Percentiles rank a stretch among this genome's conserved stretches.
phyloP scores from a whole-genome alignment of 2,329 filamentous ascomycete species.

The Colletotrichum brevisporum region DNA sequence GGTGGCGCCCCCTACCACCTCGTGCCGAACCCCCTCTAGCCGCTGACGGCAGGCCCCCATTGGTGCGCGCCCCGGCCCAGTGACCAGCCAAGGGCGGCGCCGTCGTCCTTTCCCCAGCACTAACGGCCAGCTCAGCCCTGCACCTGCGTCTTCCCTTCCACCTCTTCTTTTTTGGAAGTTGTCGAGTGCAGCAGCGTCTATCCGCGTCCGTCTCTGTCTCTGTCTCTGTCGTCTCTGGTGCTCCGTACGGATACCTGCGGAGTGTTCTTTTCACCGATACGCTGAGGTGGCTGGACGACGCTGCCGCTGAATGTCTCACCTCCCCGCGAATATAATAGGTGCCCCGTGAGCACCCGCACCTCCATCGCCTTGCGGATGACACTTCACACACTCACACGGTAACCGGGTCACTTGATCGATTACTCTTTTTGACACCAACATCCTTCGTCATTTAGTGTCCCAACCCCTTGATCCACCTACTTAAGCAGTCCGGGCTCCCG shows the following conservation, averaged over 20 bases:
- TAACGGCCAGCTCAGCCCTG: slow-evolving; percentile 35
- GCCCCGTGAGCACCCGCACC: slow-evolving; percentile 36
- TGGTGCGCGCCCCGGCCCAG: slow-evolving; percentile 35
- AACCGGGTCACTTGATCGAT: slow-evolving; percentile 36
- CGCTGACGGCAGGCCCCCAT: slow-evolving; percentile 24
- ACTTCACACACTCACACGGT: slow-evolving; percentile 5
- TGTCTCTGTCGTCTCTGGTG: too few species aligned
- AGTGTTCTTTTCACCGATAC: too few species aligned
- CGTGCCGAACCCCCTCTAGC: slow-evolving; percentile 12
- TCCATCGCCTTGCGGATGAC: slow-evolving; percentile 13
- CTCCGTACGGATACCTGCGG: too few species aligned
- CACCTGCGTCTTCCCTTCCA: slow-evolving; percentile 15
- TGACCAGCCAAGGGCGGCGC: slow-evolving; percentile 35
- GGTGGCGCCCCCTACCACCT: slow-evolving; percentile 25
- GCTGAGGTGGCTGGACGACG: slow-evolving; percentile 5
- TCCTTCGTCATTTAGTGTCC: too few species aligned
- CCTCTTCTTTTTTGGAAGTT: slow-evolving; percentile 10
- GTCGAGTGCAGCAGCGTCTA: background rate
- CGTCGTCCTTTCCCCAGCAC: slow-evolving; percentile 27
- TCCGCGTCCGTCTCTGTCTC: too few species aligned
- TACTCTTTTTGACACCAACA: slow-evolving; percentile 21
- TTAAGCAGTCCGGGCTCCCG: background rate
- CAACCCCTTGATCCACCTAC: background rate
- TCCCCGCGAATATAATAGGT: slow-evolving; percentile 39
- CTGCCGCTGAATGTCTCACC: slow-evolving; percentile 26